These are phyloP conservation scores for Herpetospermum pedunculosum DNA, from an alignment of 306 rosid genomes.

Conservation along the genomic window DNA sequence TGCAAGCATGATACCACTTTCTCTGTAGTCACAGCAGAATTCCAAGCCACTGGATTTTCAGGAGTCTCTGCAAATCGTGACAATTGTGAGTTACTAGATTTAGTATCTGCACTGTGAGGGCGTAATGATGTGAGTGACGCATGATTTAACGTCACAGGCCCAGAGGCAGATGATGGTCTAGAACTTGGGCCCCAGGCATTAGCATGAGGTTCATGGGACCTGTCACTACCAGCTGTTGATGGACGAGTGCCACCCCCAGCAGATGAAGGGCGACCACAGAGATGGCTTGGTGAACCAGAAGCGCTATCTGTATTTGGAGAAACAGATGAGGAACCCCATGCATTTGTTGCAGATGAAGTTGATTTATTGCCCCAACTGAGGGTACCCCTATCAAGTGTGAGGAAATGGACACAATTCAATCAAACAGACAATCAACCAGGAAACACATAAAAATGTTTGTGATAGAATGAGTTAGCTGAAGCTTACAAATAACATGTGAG, in stretches of 20 bases:
- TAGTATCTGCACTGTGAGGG: constrained; percentile 94
- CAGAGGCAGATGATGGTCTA: constrained; percentile 95
- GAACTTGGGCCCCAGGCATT: constrained; percentile 74
- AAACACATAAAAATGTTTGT: neutral
- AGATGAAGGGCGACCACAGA: constrained; percentile 78
- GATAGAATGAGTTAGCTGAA: neutral
- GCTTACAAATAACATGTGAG: neutral
- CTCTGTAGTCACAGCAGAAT: constrained; percentile 58
- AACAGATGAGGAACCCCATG: constrained; percentile 74
- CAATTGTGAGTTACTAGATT: constrained; percentile 93
- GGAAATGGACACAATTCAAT: neutral
- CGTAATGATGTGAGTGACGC: constrained; percentile 58
- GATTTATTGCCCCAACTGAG: constrained; percentile 91
- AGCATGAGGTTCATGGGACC: constrained; percentile 46
- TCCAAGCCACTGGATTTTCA: constrained; percentile 77
- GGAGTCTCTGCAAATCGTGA: constrained; percentile 83
- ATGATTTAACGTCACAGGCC: constrained; percentile 59
- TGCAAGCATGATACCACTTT: constrained; percentile 45
- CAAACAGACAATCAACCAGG: neutral
- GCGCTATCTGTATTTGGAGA: constrained; percentile 81
- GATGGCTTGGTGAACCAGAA: constrained; percentile 62
- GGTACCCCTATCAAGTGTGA: constrained; percentile 55
- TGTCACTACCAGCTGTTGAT: constrained; percentile 89
- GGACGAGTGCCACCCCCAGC: constrained; percentile 92
- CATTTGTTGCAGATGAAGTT: constrained; percentile 65